Evolutionary conservation across 257 asterid genomes (phyloP).

Genomic region (Nyctanthes arbortristis): DNA sequence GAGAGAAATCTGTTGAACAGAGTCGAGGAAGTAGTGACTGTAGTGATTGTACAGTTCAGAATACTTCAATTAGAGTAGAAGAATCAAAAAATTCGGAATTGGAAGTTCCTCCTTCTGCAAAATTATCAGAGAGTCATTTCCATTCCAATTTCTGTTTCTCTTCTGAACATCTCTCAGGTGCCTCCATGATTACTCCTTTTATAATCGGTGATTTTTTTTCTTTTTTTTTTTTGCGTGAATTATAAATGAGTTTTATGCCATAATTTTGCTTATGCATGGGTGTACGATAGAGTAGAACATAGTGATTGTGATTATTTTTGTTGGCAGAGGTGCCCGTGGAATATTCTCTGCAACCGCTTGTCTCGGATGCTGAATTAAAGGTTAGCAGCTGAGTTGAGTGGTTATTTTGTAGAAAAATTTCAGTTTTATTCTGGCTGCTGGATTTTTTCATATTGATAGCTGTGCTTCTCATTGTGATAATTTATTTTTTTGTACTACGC

Average conservation of each 20-base stretch:
- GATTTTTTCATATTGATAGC: neutral
- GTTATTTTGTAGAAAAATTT: neutral
- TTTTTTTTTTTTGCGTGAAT: too few relatives aligned
- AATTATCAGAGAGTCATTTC: constrained; percentile 23
- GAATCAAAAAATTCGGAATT: constrained; percentile 31
- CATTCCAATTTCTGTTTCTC: constrained; percentile 39
- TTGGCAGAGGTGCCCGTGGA: constrained; percentile 73
- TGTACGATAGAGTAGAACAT: neutral
- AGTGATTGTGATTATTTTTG: constrained; percentile 28
- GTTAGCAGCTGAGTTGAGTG: constrained; percentile 34
- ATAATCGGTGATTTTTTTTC: neutral
- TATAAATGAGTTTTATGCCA: neutral
- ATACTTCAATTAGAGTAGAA: constrained; percentile 18
- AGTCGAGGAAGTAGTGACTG: constrained; percentile 27
- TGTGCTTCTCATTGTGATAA: too few relatives aligned
- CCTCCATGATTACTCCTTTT: neutral
- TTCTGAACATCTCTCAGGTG: constrained; percentile 47
- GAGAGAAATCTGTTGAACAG: constrained; percentile 29
- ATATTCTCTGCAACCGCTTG: constrained; percentile 51
- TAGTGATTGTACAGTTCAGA: constrained; percentile 29
- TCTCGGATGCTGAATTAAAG: constrained; percentile 43
- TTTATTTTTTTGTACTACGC: too few relatives aligned
- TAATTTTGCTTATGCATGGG: constrained; percentile 2
- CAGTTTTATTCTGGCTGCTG: neutral
- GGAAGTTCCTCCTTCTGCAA: constrained; percentile 35